A percentile compares a stretch with the other conserved stretches of the same genome.
Conservation (phyloP, 2,329 filamentous ascomycete species). For the Neospermospora avenae region DNA sequence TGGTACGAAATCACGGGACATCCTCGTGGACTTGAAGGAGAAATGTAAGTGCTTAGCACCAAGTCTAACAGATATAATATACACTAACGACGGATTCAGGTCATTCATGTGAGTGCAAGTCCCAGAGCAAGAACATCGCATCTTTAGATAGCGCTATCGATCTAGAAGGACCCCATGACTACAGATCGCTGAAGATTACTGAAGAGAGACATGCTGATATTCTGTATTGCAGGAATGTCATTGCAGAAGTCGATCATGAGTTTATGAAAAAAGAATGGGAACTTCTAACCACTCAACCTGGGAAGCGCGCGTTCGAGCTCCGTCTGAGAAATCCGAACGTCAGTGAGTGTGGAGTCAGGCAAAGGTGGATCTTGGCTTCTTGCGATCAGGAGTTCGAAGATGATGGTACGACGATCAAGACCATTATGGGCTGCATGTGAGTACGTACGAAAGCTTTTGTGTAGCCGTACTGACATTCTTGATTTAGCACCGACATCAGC, state of each 20-base stretch:
- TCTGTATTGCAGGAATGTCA: too few relatives aligned
- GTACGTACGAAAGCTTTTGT: background rate
- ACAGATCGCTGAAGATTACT: too few relatives aligned
- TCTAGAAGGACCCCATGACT: too few relatives aligned
- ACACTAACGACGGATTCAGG: background rate
- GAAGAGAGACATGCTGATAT: too few relatives aligned
- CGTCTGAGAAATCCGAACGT: constrained; percentile 37
- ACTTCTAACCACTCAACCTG: constrained; percentile 19
- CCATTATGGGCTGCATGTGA: constrained; percentile 29
- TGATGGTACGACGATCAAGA: constrained; percentile 23
- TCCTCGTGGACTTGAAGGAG: constrained; percentile 35
- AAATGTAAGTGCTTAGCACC: constrained; percentile 38
- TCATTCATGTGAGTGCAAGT: too few relatives aligned
- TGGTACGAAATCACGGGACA: constrained; percentile 56
- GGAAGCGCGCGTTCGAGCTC: constrained; percentile 22
- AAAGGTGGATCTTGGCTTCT: constrained; percentile 27
- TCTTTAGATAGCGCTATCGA: too few relatives aligned
- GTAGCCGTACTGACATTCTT: background rate
- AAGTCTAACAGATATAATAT: background rate
- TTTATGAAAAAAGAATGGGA: constrained; percentile 23
- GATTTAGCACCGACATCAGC: constrained; percentile 26
- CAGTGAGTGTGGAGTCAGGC: constrained; percentile 18
- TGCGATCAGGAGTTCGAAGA: constrained; percentile 28
- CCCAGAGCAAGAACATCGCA: too few relatives aligned
- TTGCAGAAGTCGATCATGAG: constrained; percentile 34